Evolutionary conservation across 768 basidiomycete genomes (phyloP).

Genomic region (Psilocybe sp.): DNA sequence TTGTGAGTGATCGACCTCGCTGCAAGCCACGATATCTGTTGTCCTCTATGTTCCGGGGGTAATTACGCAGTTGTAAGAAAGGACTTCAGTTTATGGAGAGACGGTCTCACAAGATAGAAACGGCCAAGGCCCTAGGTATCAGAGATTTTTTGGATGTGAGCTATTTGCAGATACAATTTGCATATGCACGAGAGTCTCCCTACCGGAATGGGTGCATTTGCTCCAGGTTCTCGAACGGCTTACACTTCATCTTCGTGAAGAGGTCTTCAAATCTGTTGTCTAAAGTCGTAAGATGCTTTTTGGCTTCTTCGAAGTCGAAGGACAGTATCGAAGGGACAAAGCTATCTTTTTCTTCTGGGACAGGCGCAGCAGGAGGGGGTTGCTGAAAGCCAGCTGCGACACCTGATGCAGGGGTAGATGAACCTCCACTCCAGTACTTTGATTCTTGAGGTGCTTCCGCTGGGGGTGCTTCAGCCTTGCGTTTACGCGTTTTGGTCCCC

Average conservation of each 20-base stretch:
- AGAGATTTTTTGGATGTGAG: not conserved
- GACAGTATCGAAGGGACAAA: constrained; percentile 68
- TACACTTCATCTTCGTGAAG: constrained; percentile 65
- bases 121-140: constrained; percentile 55
- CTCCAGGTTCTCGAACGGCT: constrained; percentile 74
- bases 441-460: too few relatives aligned
- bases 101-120: constrained; percentile 63
- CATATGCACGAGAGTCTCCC: constrained; percentile 5
- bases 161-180: not conserved
- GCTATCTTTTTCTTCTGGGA: constrained; percentile 19
- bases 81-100: not conserved
- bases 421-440: too few relatives aligned
- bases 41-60: constrained; percentile 41
- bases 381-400: not conserved
- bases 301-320: constrained; percentile 79
- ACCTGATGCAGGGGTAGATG: not conserved
- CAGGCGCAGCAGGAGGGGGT: not conserved
- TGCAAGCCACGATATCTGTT: constrained; percentile 86
- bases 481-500: too few relatives aligned
- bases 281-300: constrained; percentile 59
- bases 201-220: constrained; percentile 82
- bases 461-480: too few relatives aligned
- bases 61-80: not conserved
- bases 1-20: constrained; percentile 80
- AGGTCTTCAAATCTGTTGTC: constrained; percentile 73